These are phyloP conservation scores for Coemansia sp. DNA, from an alignment of 192 early-diverging fungal genomes.

Conservation along the genomic window DNA sequence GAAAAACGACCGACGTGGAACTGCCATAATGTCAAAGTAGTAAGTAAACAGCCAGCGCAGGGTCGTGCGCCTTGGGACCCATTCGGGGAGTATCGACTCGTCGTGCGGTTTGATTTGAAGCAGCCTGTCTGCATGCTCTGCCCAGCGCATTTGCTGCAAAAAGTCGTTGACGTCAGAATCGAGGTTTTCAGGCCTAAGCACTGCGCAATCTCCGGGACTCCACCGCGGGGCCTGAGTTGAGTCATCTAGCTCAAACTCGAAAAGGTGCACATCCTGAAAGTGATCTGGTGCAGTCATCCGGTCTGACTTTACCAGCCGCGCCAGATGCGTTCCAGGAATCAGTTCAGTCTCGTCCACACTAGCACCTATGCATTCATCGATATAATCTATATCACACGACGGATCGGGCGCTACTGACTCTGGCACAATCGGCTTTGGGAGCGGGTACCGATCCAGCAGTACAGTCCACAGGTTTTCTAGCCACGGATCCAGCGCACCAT, in stretches of 20 bases:
- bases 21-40: constrained; percentile 81
- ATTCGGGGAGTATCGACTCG: not conserved
- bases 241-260: constrained; percentile 60
- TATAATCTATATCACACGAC: constrained; percentile 15
- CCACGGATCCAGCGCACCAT: constrained; percentile 92
- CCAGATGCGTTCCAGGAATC: not conserved
- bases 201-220: constrained; percentile 78
- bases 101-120: constrained; percentile 5
- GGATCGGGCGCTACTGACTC: constrained; percentile 23
- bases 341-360: not conserved
- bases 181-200: constrained; percentile 73
- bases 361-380: not conserved
- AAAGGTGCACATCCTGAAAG: constrained; percentile 91
- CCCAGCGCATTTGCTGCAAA: constrained; percentile 60
- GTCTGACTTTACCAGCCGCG: constrained; percentile 56
- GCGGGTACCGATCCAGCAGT: constrained; percentile 62
- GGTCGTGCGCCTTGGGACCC: constrained; percentile 49
- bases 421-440: constrained; percentile 42
- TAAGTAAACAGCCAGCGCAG: constrained; percentile 73
- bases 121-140: constrained; percentile 53
- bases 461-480: constrained; percentile 70
- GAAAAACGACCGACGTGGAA: constrained; percentile 89
- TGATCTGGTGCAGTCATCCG: constrained; percentile 76
- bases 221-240: constrained; percentile 9
- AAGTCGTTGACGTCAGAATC: constrained; percentile 67